phyloP scores from a whole-genome alignment of 2,329 filamentous ascomycete genomes.

The Stemphylium lycopersici region DNA sequence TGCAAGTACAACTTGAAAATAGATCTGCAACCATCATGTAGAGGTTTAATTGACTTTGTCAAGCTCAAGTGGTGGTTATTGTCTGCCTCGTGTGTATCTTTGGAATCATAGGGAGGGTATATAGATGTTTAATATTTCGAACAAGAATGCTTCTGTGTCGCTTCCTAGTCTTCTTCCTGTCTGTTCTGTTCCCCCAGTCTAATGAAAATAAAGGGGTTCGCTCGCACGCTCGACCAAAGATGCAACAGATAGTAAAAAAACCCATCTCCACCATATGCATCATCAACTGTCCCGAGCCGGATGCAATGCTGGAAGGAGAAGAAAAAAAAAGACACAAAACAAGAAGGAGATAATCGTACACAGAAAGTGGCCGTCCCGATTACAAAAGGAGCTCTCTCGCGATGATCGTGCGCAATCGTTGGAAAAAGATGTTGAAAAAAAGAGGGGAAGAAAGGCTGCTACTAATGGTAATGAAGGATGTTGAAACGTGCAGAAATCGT shows the following conservation, averaged over 20 bases:
- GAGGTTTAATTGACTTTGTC: background rate
- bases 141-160: background rate
- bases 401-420: slow-evolving; percentile 8
- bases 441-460: background rate
- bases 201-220: background rate
- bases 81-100: slow-evolving; percentile 1
- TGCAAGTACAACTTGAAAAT: background rate
- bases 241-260: background rate
- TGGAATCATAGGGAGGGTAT: background rate
- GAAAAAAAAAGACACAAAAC: background rate
- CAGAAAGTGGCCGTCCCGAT: slow-evolving; percentile 4
- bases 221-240: background rate
- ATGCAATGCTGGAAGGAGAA: slow-evolving; percentile 3
- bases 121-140: slow-evolving; percentile 10
- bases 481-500: slow-evolving; percentile 15
- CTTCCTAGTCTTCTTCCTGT: background rate
- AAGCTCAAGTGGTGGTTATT: background rate
- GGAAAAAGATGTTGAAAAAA: background rate
- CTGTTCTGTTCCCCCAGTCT: background rate
- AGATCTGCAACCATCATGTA: background rate
- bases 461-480: background rate
- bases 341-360: background rate
- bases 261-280: slow-evolving; percentile 6
- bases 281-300: slow-evolving; percentile 8
- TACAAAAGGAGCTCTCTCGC: background rate